Evolutionary conservation across 164 flowering plant genomes (phyloP).

Genomic region (Dillenia suffruticosa): DNA sequence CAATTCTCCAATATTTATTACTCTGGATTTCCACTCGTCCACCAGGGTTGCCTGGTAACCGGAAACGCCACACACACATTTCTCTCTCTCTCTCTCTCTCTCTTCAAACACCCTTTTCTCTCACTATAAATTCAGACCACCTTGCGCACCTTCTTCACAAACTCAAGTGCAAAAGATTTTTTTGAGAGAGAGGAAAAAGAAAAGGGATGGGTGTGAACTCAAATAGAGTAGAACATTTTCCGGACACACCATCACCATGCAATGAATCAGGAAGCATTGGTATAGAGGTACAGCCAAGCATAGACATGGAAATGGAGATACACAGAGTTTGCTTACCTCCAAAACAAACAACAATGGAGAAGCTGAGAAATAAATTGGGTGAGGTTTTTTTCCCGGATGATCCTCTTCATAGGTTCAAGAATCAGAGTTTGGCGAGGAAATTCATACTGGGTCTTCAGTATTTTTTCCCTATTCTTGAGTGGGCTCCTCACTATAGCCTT

Average conservation of each 20-base stretch:
- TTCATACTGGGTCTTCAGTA: conserved; percentile 57
- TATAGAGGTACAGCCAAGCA: conserved; percentile 1
- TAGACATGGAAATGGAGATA: conserved; percentile 17
- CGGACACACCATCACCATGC: conserved; percentile 14
- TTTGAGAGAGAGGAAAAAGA: too few relatives aligned
- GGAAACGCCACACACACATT: too few relatives aligned
- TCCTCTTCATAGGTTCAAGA: conserved; percentile 68
- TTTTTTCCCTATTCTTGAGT: conserved; percentile 73
- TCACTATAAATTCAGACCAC: too few relatives aligned
- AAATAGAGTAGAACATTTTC: too few relatives aligned
- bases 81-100: too few relatives aligned
- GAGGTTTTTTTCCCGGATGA: conserved; percentile 96
- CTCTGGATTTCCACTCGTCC: too few relatives aligned
- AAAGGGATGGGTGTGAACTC: too few relatives aligned
- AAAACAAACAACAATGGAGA: conserved; percentile 36
- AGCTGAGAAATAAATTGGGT: conserved; percentile 47
- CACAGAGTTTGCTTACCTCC: conserved; percentile 79
- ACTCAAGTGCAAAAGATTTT: too few relatives aligned
- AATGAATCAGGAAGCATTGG: conserved; percentile 14
- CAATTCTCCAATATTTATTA: too few relatives aligned
- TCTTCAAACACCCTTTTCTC: too few relatives aligned
- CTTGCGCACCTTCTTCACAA: too few relatives aligned
- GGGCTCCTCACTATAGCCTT: conserved; percentile 40
- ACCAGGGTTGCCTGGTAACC: too few relatives aligned
- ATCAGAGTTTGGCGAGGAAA: conserved; percentile 42